Base-by-base conservation (phyloP, 352 stramenopile species). In the Blastocystis sp. region DNA sequence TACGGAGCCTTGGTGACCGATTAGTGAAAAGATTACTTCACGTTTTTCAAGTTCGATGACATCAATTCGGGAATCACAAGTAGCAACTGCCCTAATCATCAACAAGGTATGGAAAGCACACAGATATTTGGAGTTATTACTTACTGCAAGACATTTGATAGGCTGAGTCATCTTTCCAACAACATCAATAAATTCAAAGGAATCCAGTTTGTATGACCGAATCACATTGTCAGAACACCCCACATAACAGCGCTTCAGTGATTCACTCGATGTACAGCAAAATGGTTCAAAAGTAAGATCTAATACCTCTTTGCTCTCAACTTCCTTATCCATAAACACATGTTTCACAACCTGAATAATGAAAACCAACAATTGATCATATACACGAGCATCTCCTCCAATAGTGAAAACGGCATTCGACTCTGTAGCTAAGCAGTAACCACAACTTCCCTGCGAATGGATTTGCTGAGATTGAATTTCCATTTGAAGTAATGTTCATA, bases 381-480 rank as follows among this genome's bases (percentile, higher is more conserved):
- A 2, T 54, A 84, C 73, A 18, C 73, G 73, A 29, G 73, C 47
- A 66, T 84, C 73, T 13, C 73, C 29, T 20, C 73, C 73, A 45
- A 84, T 50, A 6, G 73, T 84, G 73, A 84, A 84, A 64, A 68
- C 1, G 0, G 53, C 26, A 47, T 26, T 69, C 13, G 73, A 69
- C 53, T 84, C 50, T 6, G n/a, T 45, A 11, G 50, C 53, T 18
- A 26, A 15, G 4, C 59, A 37, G 4, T 69, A 37, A n/a, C 73
- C 73, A 45, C 73, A 84, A 23, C 50, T 66, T 29, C 73, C 73
- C 29, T 84, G 45, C 11, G 73, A 84, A 45, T 84, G 73, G 53
- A 84, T 84, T 34, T 56, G 55, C 26, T 84, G 73, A 45, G 73
- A 66, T n/a, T 84, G 73, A 3, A 66, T 43, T 54, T 84, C 73